phyloP scores from a whole-genome alignment of 441 rosid species.

The Gossypium lobatum region DNA sequence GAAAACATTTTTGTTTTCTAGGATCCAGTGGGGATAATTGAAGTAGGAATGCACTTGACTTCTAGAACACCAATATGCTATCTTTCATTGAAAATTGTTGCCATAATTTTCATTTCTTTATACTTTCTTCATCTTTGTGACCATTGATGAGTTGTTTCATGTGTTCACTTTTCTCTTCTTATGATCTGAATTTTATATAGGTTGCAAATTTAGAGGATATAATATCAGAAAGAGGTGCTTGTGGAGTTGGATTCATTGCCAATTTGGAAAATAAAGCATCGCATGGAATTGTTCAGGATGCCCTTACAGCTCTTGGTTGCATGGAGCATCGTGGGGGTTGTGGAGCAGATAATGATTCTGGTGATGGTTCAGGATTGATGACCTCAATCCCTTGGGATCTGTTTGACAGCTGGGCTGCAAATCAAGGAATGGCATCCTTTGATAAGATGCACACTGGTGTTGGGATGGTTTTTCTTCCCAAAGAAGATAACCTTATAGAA shows the following conservation, averaged over 20 bases:
- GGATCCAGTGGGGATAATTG: not conserved
- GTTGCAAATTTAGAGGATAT: constrained; percentile 87
- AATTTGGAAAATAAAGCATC: constrained; percentile 87
- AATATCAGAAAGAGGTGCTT: constrained; percentile 91
- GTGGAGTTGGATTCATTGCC: constrained; percentile 99
- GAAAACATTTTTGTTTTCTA: not conserved
- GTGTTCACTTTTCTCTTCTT: not conserved
- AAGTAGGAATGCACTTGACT: not conserved
- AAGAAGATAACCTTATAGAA: constrained; percentile 49
- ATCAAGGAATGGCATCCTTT: constrained; percentile 67
- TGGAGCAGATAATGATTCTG: constrained; percentile 98
- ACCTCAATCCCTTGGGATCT: constrained; percentile 96
- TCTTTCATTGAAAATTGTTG: not conserved
- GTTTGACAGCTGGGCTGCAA: constrained; percentile 75
- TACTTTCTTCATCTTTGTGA: not conserved
- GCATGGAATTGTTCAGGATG: constrained; percentile 71
- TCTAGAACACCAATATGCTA: not conserved
- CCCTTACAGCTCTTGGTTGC: constrained; percentile 90
- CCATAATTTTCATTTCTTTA: not conserved
- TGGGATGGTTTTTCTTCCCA: constrained; percentile 92
- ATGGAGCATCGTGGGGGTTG: constrained; percentile 99
- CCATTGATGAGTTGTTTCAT: not conserved
- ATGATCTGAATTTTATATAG: constrained; percentile 25
- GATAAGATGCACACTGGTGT: constrained; percentile 91
- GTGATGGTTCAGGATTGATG: constrained; percentile 98